phyloP scores from a whole-genome alignment of 2,329 filamentous ascomycete species.

The Fusarium clavum region DNA sequence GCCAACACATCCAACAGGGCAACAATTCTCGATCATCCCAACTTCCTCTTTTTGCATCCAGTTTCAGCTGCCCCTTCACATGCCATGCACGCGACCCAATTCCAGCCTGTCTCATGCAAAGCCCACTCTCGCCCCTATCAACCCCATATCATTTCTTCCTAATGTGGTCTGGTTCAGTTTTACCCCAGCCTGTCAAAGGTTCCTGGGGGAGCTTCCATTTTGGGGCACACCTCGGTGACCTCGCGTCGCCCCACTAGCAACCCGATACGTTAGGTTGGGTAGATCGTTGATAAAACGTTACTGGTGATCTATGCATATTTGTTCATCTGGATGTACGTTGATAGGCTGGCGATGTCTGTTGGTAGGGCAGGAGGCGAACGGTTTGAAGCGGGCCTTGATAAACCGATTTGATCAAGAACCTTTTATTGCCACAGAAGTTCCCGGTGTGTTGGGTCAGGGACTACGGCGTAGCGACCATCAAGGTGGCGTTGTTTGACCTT shows the following conservation, averaged over 20 bases:
- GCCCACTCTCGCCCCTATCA: constrained; percentile 13
- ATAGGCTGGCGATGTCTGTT: background rate
- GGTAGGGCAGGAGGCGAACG: background rate
- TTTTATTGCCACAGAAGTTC: constrained; percentile 14
- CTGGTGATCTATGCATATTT: constrained; percentile 1
- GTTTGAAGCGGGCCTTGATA: background rate
- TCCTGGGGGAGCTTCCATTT: constrained; percentile 31
- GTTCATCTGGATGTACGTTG: background rate
- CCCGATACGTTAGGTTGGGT: background rate
- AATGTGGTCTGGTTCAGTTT: background rate
- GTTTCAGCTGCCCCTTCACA: background rate
- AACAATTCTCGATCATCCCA: background rate
- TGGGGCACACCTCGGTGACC: constrained; percentile 13
- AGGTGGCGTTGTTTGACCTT: background rate
- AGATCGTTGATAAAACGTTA: background rate
- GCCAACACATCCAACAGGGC: background rate
- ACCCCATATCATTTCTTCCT: background rate
- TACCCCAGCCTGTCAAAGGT: constrained; percentile 38
- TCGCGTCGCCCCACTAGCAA: constrained; percentile 1
- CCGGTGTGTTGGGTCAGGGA: background rate
- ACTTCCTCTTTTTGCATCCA: background rate
- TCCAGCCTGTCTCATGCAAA: background rate
- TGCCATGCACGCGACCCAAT: background rate
- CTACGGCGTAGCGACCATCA: constrained; percentile 11
- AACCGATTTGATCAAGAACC: constrained; percentile 14